Evolutionary conservation across 2,329 filamentous ascomycete genomes (phyloP), one percentile per base, ranked within the genome.

Genomic region (Berkeleyomyces rouxiae): DNA sequence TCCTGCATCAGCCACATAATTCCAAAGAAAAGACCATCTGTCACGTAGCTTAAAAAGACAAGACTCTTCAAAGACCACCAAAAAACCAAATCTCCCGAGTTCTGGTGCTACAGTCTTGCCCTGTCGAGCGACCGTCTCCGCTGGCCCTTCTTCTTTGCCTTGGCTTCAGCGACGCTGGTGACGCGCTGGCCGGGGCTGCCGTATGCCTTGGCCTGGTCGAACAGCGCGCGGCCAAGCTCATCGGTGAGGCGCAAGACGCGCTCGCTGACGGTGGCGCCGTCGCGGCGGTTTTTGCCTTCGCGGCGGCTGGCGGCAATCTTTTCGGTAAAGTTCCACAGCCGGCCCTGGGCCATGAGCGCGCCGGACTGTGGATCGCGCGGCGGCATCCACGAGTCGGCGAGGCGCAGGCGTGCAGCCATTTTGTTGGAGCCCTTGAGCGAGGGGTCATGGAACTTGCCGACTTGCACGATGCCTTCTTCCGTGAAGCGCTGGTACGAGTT

Each of bases 221-320:
- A 96, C 23, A 97, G 72, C 64, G 79, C 78, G 61, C 76, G 73
- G 0, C 90, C 91, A 7, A 96, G 78, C 57, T 79, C 73, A 69
- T 95, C 90, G 7, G 87, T 86, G 67, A 97, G 78, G 5, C 78
- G 77, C 44, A 97, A 73, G 9, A 99, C 92, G 23, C 93, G 80
- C 10, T 82, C 87, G 68, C 86, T 87, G 2, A 97, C 91, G 0
- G 90, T 96, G 1, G 86, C 88, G 10, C 91, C 91, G 71, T 99
- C 93, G n/a, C 92, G 81, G 31, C 93, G 78, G 71, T 97, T 96
- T 82, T 97, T 99, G 7, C 93, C 93, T 75, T 97, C 93, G 51
- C 92, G 80, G 40, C 93, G 79, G 53, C 84, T 88, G 59, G 83
- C 80, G 6, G 90, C 89, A 66, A 99, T 96, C 70, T 85, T 82